A percentile compares a stretch with the other conserved stretches of the same genome.
Evolutionary conservation across 2,329 filamentous ascomycete species (phyloP).

Genomic region (Fusarium tricinctum): DNA sequence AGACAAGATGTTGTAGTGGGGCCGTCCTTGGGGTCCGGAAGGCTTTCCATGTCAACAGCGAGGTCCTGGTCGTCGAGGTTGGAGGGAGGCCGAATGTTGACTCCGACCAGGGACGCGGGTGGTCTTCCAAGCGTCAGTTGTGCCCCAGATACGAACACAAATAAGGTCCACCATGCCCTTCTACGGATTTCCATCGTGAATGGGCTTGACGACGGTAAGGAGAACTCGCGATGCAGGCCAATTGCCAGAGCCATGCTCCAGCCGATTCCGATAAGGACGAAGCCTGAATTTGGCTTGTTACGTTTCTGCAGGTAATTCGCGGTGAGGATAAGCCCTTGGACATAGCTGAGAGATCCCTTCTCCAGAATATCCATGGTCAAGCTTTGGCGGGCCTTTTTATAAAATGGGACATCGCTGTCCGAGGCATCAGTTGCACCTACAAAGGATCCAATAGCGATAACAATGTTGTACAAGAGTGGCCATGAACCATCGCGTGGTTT

Average conservation of each 20-base stretch:
- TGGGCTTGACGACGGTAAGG: conserved; percentile 40
- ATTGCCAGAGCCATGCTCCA: conserved; percentile 62
- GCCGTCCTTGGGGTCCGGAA: conserved; percentile 15
- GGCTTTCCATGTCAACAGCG: conserved; percentile 33
- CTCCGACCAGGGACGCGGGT: conserved; percentile 25
- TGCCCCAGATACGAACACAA: conserved; percentile 53
- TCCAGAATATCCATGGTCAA: too few species aligned
- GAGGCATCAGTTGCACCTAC: conserved; percentile 35
- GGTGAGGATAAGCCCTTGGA: too few species aligned
- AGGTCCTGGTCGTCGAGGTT: conserved; percentile 36
- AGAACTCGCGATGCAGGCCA: conserved; percentile 60
- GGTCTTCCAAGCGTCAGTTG: conserved; percentile 36
- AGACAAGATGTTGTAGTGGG: conserved; percentile 34
- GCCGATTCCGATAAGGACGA: conserved; percentile 63
- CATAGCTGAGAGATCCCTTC: too few species aligned
- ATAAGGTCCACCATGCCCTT: conserved; percentile 52
- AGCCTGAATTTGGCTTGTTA: conserved; percentile 63
- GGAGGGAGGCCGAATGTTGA: conserved; percentile 29
- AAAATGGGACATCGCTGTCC: background rate
- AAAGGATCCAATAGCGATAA: conserved; percentile 53
- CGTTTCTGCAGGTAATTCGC: conserved; percentile 29
- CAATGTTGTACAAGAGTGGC: conserved; percentile 48
- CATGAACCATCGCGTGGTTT: conserved; percentile 39
- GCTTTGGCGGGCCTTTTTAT: too few species aligned
- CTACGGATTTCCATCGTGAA: conserved; percentile 50